Base-by-base conservation (phyloP, 441 rosid species). In the Gossypium schwendimanii region DNA sequence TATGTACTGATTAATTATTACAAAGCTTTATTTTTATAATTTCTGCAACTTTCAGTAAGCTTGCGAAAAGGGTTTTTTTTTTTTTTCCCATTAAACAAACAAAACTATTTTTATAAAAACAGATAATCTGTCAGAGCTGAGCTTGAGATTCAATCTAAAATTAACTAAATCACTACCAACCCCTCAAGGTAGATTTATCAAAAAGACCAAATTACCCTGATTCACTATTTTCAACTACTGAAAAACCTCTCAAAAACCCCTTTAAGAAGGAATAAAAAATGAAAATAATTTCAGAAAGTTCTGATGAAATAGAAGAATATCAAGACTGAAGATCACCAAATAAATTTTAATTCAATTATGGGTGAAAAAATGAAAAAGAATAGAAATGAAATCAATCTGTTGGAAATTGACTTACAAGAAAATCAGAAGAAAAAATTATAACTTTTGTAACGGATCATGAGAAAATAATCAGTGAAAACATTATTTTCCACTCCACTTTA, bases 161-260 rank as follows among this genome's bases (percentile, higher is more conserved):
- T 65, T 6, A 45, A 8, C 31, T 23, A 15, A 68, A 50, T 55
- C 60, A 50, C 23, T 60, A 52, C 7, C 39, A 26, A 14, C 26
- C 3, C 17, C 21, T 66, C n/a, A 66, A 49, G 70, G 70, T 49
- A 6, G 12, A 66, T 54, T 47, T 66, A 47, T 9, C 4, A 4
- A 53, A 69, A 77, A 61, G 70, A 70, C 78, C 53, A 81, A 66
- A 75, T 26, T 73, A 76, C 58, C 85, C 75, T 72, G 20, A 54
- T 8, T 39, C 66, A 36, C 68, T 73, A 63, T 74, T 66, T 76
- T 36, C 74, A 75, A 71, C 10, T 74, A 55, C 73, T 57, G 39
- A 52, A 71, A 78, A 79, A 36, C 26, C 78, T 50, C 50, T 6
- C 12, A 41, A 73, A 9, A 71, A 47, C 64, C 73, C n/a, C 21